Conservation (phyloP, 306 rosid species). For the Cucumis hystrix region DNA sequence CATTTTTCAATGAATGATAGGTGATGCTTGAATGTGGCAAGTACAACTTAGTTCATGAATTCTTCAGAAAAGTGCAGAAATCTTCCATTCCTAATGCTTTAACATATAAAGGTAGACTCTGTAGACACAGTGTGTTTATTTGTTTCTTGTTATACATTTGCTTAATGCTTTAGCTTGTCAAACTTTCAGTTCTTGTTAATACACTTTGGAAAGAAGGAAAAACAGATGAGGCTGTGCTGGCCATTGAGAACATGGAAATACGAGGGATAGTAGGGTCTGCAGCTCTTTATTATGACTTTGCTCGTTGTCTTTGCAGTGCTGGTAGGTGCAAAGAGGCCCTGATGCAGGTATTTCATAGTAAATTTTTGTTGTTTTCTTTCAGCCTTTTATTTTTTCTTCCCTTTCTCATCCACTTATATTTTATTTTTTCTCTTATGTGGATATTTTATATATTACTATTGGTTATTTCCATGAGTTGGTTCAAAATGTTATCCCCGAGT, state of each 20-base stretch:
- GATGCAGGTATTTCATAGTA: constrained; percentile 42
- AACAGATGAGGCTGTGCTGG: constrained; percentile 55
- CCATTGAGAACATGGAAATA: constrained; percentile 70
- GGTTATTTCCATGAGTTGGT: background rate
- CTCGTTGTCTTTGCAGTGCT: constrained; percentile 86
- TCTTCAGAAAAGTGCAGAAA: constrained; percentile 75
- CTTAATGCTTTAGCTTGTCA: constrained; percentile 9
- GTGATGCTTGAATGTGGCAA: constrained; percentile 89
- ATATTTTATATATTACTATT: background rate
- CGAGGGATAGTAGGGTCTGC: constrained; percentile 95
- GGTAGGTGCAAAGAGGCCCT: constrained; percentile 87
- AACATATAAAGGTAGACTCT: constrained; percentile 79
- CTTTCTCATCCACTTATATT: background rate
- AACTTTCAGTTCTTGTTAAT: constrained; percentile 61
- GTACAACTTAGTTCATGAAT: constrained; percentile 87
- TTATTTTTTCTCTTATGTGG: background rate
- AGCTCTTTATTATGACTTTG: constrained; percentile 83
- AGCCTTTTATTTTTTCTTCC: background rate
- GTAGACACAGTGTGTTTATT: constrained; percentile 18
- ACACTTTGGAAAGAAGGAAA: constrained; percentile 81
- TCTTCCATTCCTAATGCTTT: constrained; percentile 68
- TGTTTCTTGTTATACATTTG: background rate
- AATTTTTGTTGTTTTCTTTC: background rate
- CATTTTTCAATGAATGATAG: constrained; percentile 26
- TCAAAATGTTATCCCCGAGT: background rate